Conservation (phyloP, 1,284 basidiomycete species). For the Limonomyces culmigenus region DNA sequence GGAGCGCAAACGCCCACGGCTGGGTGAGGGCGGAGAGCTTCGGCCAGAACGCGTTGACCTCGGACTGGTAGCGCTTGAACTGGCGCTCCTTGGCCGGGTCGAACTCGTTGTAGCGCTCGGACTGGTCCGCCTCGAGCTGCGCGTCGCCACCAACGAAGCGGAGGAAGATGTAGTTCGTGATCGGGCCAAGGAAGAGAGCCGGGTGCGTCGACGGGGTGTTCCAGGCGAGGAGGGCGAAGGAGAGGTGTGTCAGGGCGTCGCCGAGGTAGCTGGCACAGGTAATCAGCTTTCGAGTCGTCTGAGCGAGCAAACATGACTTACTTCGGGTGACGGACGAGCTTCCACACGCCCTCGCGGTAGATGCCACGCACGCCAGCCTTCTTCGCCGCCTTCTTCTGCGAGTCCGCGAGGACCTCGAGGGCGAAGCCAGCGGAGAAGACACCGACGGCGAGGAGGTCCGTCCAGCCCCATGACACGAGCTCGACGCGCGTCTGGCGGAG, state of each 20-base stretch:
- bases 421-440: background rate
- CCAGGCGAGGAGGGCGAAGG: constrained; percentile 1
- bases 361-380: background rate
- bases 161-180: constrained; percentile 4
- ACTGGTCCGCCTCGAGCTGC: constrained; percentile 1
- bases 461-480: constrained; percentile 2
- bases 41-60: constrained; percentile 2
- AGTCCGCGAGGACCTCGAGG: constrained; percentile 1
- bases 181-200: constrained; percentile 1
- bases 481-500: background rate
- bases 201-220: constrained; percentile 1
- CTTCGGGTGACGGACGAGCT: constrained; percentile 4
- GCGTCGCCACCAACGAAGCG: constrained; percentile 1
- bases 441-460: constrained; percentile 1
- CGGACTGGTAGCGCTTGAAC: background rate
- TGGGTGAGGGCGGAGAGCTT: background rate
- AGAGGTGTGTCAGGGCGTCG: constrained; percentile 1
- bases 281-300: background rate
- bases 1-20: constrained; percentile 1
- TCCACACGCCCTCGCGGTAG: constrained; percentile 1
- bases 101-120: constrained; percentile 1
- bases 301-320: background rate
- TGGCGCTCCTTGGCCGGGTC: constrained; percentile 1
- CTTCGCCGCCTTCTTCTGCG: background rate
- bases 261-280: constrained; percentile 2